Evolutionary conservation across 2,329 filamentous ascomycete genomes (phyloP), one percentile per base, ranked within the genome.

Genomic region (Verticillium dahliae): DNA sequence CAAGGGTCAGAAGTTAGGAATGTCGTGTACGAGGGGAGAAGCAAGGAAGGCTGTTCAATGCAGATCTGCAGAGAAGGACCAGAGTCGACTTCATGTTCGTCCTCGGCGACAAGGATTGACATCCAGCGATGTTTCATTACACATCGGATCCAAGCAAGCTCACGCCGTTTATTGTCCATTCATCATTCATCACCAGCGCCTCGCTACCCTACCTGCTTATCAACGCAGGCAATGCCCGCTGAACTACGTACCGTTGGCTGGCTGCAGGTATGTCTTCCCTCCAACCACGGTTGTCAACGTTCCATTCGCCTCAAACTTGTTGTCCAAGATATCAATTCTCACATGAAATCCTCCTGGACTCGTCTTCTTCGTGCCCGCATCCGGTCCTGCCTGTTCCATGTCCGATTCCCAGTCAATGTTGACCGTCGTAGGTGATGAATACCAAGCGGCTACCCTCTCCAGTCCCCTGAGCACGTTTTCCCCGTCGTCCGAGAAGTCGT

Each of bases 281-380:
- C 76, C 71, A 35, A 78, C 60, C 0, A 67, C 73, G 1, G 75
- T 79, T 2, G 67, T 73, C 60, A 79, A 59, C 0, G 72, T 76
- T 1, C 78, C 78, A 62, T 74, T 78, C 0, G 76, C 75, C 7
- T 75, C 62, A 63, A 79, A 78, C 0, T 75, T 69, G 50, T 79
- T 80, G 4, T 61, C 65, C 65, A 75, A 58, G 2, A 68, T 71
- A 68, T 80, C 72, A 22, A 78, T 76, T 1, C 63, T 61, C 22
- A 80, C 58, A 61, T 77, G 74, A 59, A 79, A 76, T 1, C 76
- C 76, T 1, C 66, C 70, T 0, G 69, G 65, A 5, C 74, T 69
- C 0, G 78, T 80, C 58, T 69, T 73, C 67, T 79, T 80, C 1
- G 68, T 75, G 0, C 67, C 70, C 4, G 65, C 64, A 0, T 64